A percentile compares a stretch with the other conserved stretches of the same genome.
Evolutionary conservation across 305 asterid genomes (phyloP).

Genomic region (Fraxinus xanthoxyloides): DNA sequence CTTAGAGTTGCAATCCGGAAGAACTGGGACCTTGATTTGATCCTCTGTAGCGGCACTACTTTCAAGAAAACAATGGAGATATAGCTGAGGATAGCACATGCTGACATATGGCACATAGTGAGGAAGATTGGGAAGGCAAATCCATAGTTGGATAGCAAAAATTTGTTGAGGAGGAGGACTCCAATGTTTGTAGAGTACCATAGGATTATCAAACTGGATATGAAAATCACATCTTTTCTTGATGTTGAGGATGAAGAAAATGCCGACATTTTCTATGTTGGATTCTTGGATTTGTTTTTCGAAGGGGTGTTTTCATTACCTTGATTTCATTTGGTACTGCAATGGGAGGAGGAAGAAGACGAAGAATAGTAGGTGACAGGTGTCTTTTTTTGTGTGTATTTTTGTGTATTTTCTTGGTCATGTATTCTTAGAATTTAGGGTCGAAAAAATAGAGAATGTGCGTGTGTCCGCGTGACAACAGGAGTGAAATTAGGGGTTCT

Average conservation of each 20-base stretch:
- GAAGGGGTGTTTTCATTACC: background rate
- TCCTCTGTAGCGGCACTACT: constrained; percentile 73
- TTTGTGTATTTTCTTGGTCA: background rate
- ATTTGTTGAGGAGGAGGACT: constrained; percentile 89
- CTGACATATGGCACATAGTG: constrained; percentile 99
- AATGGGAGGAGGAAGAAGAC: background rate
- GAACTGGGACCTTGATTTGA: constrained; percentile 85
- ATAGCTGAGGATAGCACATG: constrained; percentile 92
- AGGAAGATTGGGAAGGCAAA: constrained; percentile 82
- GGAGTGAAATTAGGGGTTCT: background rate
- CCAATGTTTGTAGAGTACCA: constrained; percentile 94
- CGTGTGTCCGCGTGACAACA: background rate
- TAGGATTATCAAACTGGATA: constrained; percentile 50
- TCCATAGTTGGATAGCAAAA: constrained; percentile 83
- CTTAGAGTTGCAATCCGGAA: constrained; percentile 73
- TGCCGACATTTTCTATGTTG: constrained; percentile 25
- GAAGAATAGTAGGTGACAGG: background rate
- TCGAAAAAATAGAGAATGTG: background rate
- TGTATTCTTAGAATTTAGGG: background rate
- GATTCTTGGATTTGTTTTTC: background rate
- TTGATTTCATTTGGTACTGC: background rate
- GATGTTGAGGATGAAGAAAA: constrained; percentile 29
- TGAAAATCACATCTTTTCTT: constrained; percentile 47
- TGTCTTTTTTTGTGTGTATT: background rate
- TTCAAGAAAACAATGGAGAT: constrained; percentile 74